Evolutionary conservation across 305 asterid species (phyloP).

Genomic region (Salvia sclarea): DNA sequence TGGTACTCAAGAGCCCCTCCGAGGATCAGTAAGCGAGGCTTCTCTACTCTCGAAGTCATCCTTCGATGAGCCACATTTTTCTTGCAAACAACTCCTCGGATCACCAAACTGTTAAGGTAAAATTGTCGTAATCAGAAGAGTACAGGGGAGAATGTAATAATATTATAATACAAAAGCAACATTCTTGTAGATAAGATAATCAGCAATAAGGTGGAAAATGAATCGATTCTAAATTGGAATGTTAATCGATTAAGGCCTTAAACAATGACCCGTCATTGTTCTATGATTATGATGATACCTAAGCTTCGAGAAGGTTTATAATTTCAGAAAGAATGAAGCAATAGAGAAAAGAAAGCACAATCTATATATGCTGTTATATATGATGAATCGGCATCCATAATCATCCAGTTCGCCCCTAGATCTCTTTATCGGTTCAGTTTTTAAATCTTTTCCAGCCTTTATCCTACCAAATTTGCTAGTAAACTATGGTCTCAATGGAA

Average conservation of each 20-base stretch:
- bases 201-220: constrained; percentile 13
- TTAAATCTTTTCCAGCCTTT: neutral
- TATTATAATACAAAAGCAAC: constrained; percentile 12
- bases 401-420: neutral
- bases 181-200: constrained; percentile 8
- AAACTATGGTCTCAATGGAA: constrained; percentile 19
- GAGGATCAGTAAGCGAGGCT: constrained; percentile 82
- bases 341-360: neutral
- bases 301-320: neutral
- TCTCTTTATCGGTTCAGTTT: neutral
- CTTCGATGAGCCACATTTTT: constrained; percentile 95
- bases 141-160: constrained; percentile 17
- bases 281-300: neutral
- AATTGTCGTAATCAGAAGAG: constrained; percentile 29
- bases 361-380: neutral
- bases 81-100: constrained; percentile 93
- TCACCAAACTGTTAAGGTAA: constrained; percentile 61
- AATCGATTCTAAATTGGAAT: neutral
- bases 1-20: constrained; percentile 99
- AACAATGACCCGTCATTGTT: neutral
- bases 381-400: neutral
- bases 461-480: neutral
- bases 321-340: neutral
- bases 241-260: no score
- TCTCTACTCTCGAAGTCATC: constrained; percentile 89